Conservation (phyloP, 306 rosid genomes). For the Glycyrrhiza uralensis region DNA sequence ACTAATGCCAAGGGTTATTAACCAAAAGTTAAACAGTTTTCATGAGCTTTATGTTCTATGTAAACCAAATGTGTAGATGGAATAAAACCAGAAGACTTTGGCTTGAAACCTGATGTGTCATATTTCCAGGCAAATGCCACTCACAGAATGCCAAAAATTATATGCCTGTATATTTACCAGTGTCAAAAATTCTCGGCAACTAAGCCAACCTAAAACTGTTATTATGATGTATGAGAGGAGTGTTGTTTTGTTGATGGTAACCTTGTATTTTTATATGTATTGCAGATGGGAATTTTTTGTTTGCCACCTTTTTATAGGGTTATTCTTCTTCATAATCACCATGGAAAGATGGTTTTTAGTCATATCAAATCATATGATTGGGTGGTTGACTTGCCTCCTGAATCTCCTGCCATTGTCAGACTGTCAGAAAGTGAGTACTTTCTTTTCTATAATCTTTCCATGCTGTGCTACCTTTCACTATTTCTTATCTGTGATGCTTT, state of each 20-base stretch:
- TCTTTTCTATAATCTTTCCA: not conserved
- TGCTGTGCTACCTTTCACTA: not conserved
- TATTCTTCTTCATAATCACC: slow-evolving; percentile 94
- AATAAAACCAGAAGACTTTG: slow-evolving; percentile 64
- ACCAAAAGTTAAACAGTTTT: slow-evolving; percentile 5
- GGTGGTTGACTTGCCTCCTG: slow-evolving; percentile 51
- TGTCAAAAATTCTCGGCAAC: slow-evolving; percentile 75
- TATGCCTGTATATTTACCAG: slow-evolving; percentile 68
- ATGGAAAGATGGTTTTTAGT: slow-evolving; percentile 95
- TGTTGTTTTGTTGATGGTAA: not conserved
- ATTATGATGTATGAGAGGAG: too few relatives aligned
- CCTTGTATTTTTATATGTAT: not conserved
- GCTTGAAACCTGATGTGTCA: slow-evolving; percentile 58
- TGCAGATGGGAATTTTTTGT: slow-evolving; percentile 94
- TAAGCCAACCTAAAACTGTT: not conserved
- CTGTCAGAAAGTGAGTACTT: slow-evolving; percentile 50
- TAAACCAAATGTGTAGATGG: slow-evolving; percentile 69
- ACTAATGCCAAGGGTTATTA: not conserved
- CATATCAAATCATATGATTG: slow-evolving; percentile 95
- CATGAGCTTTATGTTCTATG: too few relatives aligned
- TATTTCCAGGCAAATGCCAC: slow-evolving; percentile 40
- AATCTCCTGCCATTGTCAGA: slow-evolving; percentile 33
- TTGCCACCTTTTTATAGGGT: slow-evolving; percentile 95
- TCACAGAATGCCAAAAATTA: slow-evolving; percentile 47
- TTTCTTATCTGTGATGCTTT: too few relatives aligned